These are phyloP conservation scores for Biancaea sappan DNA, from an alignment of 306 rosid species.

Conservation along the genomic window DNA sequence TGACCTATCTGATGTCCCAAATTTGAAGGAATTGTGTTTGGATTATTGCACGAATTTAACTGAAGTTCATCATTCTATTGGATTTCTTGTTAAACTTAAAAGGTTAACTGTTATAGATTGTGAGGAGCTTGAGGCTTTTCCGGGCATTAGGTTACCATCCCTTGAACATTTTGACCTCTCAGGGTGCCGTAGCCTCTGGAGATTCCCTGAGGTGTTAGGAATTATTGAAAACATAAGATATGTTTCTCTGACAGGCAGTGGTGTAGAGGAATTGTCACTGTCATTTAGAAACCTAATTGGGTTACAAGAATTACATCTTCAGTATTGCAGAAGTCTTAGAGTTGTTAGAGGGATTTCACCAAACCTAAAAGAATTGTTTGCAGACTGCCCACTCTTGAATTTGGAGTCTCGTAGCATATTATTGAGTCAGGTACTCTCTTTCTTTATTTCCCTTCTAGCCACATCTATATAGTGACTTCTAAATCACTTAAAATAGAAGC, in stretches of 20 bases:
- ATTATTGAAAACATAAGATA: background rate
- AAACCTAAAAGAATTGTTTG: background rate
- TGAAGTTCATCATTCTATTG: background rate
- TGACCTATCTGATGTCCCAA: background rate
- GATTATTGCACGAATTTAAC: background rate
- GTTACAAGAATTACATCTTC: background rate
- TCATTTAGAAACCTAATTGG: no score
- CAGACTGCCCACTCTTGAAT: background rate
- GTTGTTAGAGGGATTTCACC: background rate
- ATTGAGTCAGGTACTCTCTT: background rate
- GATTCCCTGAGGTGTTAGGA: background rate
- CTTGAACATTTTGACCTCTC: background rate
- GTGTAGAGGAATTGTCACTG: no score
- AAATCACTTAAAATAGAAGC: no score
- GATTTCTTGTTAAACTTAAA: background rate
- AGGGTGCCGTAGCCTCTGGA: background rate
- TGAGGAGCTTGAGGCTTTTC: background rate
- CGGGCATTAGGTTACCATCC: background rate
- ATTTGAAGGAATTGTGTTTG: background rate
- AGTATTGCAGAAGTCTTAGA: background rate
- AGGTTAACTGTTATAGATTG: background rate
- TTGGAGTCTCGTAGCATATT: background rate
- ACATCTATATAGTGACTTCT: no score
- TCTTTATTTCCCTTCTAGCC: no score
- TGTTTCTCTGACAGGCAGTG: no score